Evolutionary conservation across 192 early-diverging fungal species (phyloP), one percentile per base, ranked within the genome.

Genomic region (Entomortierella chlamydospora): DNA sequence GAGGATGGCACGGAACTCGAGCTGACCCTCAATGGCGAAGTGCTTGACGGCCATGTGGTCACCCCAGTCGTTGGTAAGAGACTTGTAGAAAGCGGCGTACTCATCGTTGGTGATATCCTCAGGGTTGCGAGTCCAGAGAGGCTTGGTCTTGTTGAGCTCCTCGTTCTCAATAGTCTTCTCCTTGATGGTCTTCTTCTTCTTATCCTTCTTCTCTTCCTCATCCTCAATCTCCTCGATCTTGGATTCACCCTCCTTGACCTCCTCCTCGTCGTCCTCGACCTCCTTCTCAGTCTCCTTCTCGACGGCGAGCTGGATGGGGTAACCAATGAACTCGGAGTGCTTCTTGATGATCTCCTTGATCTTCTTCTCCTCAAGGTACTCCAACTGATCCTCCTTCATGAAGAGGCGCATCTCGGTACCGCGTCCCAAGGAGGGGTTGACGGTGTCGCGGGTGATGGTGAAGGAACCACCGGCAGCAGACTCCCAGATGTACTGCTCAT

Each of bases 261-360:
- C 90, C 83, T 94, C 93, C 54, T 83, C 89, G 34, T 97, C 95
- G 67, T 93, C 96, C 63, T 95, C 95, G 56, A 98, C 97, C 86
- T 99, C 98, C 90, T 96, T 96, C 89, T 97, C 94, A 64, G 95
- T 93, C 88, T 99, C 96, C 93, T 97, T 98, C 86, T 93, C 91
- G 74, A 95, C 95, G 37, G 93, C 86, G 55, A 99, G 94, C 84
- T 98, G 90, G 87, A 99, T 99, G 65, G 97, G 95, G 93, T 98
- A 98, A 67, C 92, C 92, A 81, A 99, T 99, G 88, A 99, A 99
- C 83, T 99, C 97, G 71, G 98, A 99, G 94, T 99, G 96, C 93
- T 98, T 98, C 93, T 99, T 98, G 87, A 99, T 93, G 64, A 98
- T 93, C 81, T 99, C 97, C 91, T 98, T 97, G 89, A 99, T 97